These are phyloP conservation scores for Neoscytalidium dimidiatum DNA, from an alignment of 2,329 filamentous ascomycete genomes.

Conservation along the genomic window DNA sequence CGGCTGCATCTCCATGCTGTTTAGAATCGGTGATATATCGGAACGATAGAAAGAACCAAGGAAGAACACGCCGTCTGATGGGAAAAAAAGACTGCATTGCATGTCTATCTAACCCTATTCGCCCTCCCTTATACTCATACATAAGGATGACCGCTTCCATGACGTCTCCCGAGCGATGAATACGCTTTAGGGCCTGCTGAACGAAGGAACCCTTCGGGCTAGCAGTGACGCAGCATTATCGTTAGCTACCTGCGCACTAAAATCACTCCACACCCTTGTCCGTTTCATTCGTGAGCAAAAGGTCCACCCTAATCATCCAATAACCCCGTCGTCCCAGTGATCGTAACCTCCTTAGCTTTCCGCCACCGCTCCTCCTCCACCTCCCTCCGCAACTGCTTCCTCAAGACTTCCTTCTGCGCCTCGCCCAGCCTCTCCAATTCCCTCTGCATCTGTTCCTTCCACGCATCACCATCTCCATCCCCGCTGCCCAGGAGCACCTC, in stretches of 20 bases:
- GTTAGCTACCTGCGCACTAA: too few relatives aligned
- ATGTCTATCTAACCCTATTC: not conserved
- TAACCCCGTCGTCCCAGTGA: slow-evolving; percentile 36
- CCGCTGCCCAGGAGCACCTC: slow-evolving; percentile 24
- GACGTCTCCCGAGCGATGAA: too few relatives aligned
- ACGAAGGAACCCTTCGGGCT: not conserved
- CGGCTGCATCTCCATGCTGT: too few relatives aligned
- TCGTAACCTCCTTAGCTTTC: slow-evolving; percentile 18
- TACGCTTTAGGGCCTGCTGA: too few relatives aligned
- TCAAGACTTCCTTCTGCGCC: slow-evolving; percentile 34
- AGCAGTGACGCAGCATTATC: too few relatives aligned
- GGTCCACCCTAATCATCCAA: slow-evolving; percentile 19
- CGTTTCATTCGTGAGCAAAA: not conserved
- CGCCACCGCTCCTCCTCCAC: slow-evolving; percentile 22
- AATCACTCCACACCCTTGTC: not conserved
- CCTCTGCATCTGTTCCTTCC: slow-evolving; percentile 28
- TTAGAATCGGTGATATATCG: too few relatives aligned
- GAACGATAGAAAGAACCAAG: too few relatives aligned
- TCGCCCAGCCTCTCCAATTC: slow-evolving; percentile 37
- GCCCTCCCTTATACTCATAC: not conserved
- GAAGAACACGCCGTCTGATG: too few relatives aligned
- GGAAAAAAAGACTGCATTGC: not conserved
- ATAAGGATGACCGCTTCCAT: not conserved
- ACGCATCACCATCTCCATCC: slow-evolving; percentile 25
- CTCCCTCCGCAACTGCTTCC: slow-evolving; percentile 28